Conservation (phyloP, 2,329 filamentous ascomycete species). For the Ascocoryne sarcoides region DNA sequence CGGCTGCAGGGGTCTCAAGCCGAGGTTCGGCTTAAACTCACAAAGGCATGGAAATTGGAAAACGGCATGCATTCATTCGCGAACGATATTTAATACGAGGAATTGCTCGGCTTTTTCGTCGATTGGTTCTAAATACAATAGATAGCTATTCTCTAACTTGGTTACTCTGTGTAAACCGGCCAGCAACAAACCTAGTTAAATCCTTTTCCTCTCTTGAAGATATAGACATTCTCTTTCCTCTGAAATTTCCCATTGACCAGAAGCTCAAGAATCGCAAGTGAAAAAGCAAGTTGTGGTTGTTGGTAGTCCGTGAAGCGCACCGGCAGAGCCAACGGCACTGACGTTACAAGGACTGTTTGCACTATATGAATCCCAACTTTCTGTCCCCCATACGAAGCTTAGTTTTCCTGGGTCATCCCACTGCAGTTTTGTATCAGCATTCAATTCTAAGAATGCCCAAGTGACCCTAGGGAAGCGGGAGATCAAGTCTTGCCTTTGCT, state of each 20-base stretch:
- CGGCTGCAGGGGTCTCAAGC: too few species aligned
- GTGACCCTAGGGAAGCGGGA: neutral
- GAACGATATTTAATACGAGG: too few species aligned
- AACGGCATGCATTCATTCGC: too few species aligned
- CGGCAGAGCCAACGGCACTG: neutral
- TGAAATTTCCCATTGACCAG: too few species aligned
- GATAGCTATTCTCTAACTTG: too few species aligned
- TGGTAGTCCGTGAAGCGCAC: neutral
- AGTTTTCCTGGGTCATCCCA: conserved; percentile 1
- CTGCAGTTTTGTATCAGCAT: neutral
- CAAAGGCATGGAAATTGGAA: too few species aligned
- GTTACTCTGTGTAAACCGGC: too few species aligned
- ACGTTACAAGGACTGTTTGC: neutral
- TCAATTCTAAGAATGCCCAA: neutral
- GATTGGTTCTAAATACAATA: too few species aligned
- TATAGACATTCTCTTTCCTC: too few species aligned
- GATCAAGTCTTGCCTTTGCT: neutral
- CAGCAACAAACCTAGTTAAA: too few species aligned
- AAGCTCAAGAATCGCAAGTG: conserved; percentile 1
- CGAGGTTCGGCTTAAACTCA: neutral
- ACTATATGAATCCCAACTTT: neutral
- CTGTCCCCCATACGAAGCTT: conserved; percentile 1
- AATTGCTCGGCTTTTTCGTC: too few species aligned
- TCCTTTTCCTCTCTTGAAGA: too few species aligned
- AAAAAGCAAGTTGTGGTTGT: conserved; percentile 1